These are phyloP conservation scores for Coelomomyces lativittatus DNA, from an alignment of 371 early-diverging fungal genomes.

Conservation along the genomic window DNA sequence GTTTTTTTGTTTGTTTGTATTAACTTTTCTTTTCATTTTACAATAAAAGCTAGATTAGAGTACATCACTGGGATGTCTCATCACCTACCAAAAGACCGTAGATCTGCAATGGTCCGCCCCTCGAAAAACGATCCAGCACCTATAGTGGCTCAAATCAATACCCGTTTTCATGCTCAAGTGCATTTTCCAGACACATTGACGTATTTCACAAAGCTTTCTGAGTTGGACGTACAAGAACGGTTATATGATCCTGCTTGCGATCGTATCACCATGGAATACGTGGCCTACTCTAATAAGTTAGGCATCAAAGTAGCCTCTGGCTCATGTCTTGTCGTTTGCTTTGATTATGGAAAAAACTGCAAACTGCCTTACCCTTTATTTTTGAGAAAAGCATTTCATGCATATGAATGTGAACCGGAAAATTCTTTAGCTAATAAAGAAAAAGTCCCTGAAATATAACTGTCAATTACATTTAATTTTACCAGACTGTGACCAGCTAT, in stretches of 20 bases:
- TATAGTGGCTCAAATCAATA: background rate
- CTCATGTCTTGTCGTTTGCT: background rate
- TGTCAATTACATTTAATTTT: too few relatives aligned
- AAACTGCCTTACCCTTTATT: background rate
- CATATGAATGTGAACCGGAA: too few relatives aligned
- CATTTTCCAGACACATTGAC: conserved; percentile 1
- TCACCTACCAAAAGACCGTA: too few relatives aligned
- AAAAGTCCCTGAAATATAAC: too few relatives aligned
- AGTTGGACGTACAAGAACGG: background rate
- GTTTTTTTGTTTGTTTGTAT: too few relatives aligned
- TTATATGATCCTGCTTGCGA: background rate
- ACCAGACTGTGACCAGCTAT: too few relatives aligned
- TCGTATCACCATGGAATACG: background rate
- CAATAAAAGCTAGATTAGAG: too few relatives aligned
- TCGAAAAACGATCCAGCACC: background rate
- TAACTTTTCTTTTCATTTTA: too few relatives aligned
- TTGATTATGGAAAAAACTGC: conserved; percentile 1
- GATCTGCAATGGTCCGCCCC: background rate
- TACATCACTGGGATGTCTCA: too few relatives aligned
- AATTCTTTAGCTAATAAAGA: too few relatives aligned
- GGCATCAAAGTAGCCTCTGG: background rate
- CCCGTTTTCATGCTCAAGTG: conserved; percentile 1
- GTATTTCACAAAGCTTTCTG: background rate
- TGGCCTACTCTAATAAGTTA: background rate
- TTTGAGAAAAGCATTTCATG: background rate